These are phyloP conservation scores for Tillandsia fasciculata DNA, from an alignment of 176 grass and related monocot genomes.

Conservation along the genomic window DNA sequence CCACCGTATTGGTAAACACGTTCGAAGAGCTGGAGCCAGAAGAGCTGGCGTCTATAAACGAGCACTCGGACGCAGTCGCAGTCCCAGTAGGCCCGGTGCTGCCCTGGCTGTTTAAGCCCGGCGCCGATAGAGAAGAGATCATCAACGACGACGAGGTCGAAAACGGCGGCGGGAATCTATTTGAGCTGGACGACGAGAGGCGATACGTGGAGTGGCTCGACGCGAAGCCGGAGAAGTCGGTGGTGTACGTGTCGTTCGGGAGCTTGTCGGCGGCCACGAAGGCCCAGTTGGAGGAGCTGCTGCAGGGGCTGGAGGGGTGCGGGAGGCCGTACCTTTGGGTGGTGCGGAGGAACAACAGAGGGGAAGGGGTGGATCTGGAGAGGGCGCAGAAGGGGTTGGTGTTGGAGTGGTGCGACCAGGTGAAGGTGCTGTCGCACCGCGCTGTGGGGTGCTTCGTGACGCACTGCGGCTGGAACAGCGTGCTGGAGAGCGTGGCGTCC, in stretches of 20 bases:
- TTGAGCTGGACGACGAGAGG: constrained; percentile 30
- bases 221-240: constrained; percentile 27
- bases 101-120: constrained; percentile 4
- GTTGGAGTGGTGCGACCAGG: constrained; percentile 36
- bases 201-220: constrained; percentile 59
- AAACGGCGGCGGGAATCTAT: constrained; percentile 8
- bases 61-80: constrained; percentile 11
- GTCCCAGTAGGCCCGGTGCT: constrained; percentile 41
- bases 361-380: background rate
- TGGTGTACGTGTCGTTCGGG: constrained; percentile 49
- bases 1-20: constrained; percentile 26
- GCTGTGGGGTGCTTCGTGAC: constrained; percentile 43
- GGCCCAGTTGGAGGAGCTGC: constrained; percentile 32
- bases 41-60: constrained; percentile 13
- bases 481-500: background rate
- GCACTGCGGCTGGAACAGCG: constrained; percentile 49
- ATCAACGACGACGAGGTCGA: background rate
- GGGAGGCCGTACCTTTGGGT: constrained; percentile 37
- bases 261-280: constrained; percentile 10
- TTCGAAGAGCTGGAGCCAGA: constrained; percentile 18
- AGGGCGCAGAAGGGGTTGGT: constrained; percentile 21
- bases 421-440: constrained; percentile 35
- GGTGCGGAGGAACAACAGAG: constrained; percentile 34
- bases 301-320: constrained; percentile 15
- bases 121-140: no score